Base-by-base conservation (phyloP, 371 early-diverging fungal species). In the Capillidium rhysosporum region DNA sequence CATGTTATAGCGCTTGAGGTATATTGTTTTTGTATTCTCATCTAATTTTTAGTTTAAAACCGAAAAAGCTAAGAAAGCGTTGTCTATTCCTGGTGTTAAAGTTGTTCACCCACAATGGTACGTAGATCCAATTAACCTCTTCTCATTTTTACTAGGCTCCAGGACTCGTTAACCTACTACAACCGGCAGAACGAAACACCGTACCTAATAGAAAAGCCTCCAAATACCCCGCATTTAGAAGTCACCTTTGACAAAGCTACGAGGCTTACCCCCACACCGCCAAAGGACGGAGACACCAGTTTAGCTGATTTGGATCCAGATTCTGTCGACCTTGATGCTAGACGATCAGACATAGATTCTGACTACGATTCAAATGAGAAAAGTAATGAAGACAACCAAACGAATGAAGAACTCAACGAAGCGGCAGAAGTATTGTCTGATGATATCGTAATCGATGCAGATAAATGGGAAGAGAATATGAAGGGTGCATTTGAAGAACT, bases 1-100 rank as follows among this genome's bases (percentile, higher is more conserved):
- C 90, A 89, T 57, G 63, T 89, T 2, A 71, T 89, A 28, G 83
- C 86, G 12, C 71, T 72, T n/a, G 76, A 79, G 67, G 82, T 72
- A 69, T 56, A 52, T 16, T 8, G 45, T n/a, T 26, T n/a, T 29
- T 3, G 7, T 23, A 5, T n/a, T 21, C 16, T 26, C 26, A 26
- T 4, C 48, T 47, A 47, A 47, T 26, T 29, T 28, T 29, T 47
- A 47, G 48, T n/a, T 29, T 16, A 20, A 34, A 28, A 21, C 28
- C 39, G 14, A 28, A 2, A 34, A 49, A 20, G 29, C 28, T n/a
- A 5, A 23, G 14, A n/a, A 14, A 21, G 49, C 49, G 12, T 34
- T 49, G 10, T 9, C 31, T 3, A 28, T 49, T 2, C 49, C 49
- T 12, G 34, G 34, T 10, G 21, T 49, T 2, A 21, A 34, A 49